These are phyloP conservation scores for Calendula officinalis DNA, from an alignment of 129 eudicot genomes.

Conservation along the genomic window DNA sequence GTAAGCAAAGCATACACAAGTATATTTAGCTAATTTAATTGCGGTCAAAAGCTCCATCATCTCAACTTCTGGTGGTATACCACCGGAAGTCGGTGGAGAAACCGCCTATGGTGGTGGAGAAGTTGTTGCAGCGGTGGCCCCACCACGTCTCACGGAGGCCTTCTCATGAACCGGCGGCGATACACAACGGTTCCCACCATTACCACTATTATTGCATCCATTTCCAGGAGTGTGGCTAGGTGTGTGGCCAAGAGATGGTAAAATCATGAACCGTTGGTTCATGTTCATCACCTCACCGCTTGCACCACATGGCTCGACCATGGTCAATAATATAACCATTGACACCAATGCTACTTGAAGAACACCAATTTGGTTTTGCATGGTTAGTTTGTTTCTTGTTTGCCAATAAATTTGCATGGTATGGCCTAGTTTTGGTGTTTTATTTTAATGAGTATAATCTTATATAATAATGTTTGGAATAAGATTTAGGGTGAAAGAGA, in stretches of 20 bases:
- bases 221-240: constrained; percentile 19
- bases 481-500: constrained; percentile 1
- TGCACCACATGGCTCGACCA: constrained; percentile 20
- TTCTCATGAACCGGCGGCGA: neutral
- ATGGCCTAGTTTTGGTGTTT: too few species aligned
- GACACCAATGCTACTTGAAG: neutral
- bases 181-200: constrained; percentile 12
- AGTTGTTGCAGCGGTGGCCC: neutral
- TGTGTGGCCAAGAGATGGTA: constrained; percentile 19
- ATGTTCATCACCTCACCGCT: neutral
- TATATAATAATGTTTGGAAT: too few species aligned
- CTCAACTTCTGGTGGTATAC: constrained; percentile 24
- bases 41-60: constrained; percentile 2
- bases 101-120: neutral
- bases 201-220: constrained; percentile 13
- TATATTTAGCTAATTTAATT: too few species aligned
- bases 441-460: too few species aligned
- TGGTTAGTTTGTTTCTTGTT: constrained; percentile 12
- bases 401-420: neutral
- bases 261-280: constrained; percentile 8
- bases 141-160: neutral
- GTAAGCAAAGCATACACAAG: too few species aligned
- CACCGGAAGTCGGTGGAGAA: too few species aligned
- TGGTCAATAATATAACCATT: constrained; percentile 14
- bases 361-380: constrained; percentile 22